phyloP scores from a whole-genome alignment of 73 alveolate genomes.

The Paramecium tetraurelia region DNA sequence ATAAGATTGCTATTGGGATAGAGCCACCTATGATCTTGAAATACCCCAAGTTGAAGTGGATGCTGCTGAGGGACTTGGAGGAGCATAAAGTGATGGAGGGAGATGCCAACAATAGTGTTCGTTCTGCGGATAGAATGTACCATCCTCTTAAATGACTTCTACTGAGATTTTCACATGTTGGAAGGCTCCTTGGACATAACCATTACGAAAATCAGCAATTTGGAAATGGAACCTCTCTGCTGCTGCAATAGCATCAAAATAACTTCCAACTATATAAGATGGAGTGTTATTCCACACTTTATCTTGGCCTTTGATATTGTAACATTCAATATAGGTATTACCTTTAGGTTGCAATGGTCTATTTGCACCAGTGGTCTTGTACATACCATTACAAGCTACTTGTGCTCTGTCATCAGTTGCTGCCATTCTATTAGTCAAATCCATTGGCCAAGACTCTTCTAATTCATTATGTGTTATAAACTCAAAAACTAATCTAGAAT shows the following conservation, averaged over 20 bases:
- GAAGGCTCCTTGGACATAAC: constrained; percentile 22
- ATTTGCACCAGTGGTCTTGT: constrained; percentile 11
- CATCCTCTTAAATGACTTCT: constrained; percentile 8
- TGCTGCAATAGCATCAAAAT: neutral
- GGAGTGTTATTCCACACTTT: constrained; percentile 15
- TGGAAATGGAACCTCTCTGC: neutral
- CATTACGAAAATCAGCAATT: constrained; percentile 31
- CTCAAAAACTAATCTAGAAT: constrained; percentile 41
- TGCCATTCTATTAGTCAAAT: constrained; percentile 22
- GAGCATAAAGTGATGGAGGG: neutral
- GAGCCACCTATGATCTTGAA: neutral
- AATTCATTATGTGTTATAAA: constrained; percentile 51
- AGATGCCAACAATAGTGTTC: constrained; percentile 44
- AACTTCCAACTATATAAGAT: neutral
- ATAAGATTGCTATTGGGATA: neutral
- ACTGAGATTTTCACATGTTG: neutral
- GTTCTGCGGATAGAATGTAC: constrained; percentile 18
- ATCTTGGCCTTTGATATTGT: neutral
- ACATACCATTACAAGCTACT: constrained; percentile 54
- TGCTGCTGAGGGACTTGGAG: neutral
- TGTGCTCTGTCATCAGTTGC: constrained; percentile 23
- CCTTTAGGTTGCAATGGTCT: constrained; percentile 43
- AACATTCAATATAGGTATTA: neutral
- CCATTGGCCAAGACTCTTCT: constrained; percentile 45
- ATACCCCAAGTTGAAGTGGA: neutral